phyloP scores from a whole-genome alignment of 371 early-diverging fungal genomes.

The Mucor racemosus region DNA sequence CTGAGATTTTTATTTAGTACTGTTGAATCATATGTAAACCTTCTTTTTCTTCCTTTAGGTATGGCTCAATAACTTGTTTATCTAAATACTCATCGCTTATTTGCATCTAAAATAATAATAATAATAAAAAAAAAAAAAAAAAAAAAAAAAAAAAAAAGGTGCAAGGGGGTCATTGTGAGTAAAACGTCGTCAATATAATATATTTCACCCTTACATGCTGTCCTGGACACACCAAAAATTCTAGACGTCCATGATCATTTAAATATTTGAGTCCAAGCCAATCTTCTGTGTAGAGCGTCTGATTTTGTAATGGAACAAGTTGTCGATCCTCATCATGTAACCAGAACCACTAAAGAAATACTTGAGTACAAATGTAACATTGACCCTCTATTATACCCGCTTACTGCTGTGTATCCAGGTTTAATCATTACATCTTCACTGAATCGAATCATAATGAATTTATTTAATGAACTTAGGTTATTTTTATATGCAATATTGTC shows the following conservation, averaged over 20 bases:
- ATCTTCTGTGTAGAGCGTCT: slow-evolving; percentile 68
- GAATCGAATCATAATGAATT: slow-evolving; percentile 81
- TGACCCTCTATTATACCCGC: background rate
- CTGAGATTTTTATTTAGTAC: slow-evolving; percentile 2
- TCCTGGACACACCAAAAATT: slow-evolving; percentile 68
- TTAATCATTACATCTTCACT: slow-evolving; percentile 78
- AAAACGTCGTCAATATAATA: slow-evolving; percentile 19
- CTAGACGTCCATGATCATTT: slow-evolving; percentile 58
- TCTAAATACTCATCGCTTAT: slow-evolving; percentile 59
- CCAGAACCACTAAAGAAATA: slow-evolving; percentile 73
- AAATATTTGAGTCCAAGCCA: slow-evolving; percentile 72
- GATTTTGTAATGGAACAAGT: slow-evolving; percentile 59
- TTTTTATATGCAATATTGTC: slow-evolving; percentile 59
- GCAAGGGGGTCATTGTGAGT: background rate
- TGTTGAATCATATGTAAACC: slow-evolving; percentile 20
- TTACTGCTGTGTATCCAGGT: slow-evolving; percentile 77
- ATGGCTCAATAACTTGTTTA: slow-evolving; percentile 52
- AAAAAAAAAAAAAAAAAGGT: background rate
- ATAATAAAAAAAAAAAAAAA: background rate
- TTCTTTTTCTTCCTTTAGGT: slow-evolving; percentile 38
- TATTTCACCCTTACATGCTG: slow-evolving; percentile 67
- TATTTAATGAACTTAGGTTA: slow-evolving; percentile 64
- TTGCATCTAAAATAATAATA: slow-evolving; percentile 51
- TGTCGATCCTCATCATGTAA: slow-evolving; percentile 59
- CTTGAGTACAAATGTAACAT: background rate